phyloP scores from a whole-genome alignment of 306 rosid species.

The Rosa multiflora region DNA sequence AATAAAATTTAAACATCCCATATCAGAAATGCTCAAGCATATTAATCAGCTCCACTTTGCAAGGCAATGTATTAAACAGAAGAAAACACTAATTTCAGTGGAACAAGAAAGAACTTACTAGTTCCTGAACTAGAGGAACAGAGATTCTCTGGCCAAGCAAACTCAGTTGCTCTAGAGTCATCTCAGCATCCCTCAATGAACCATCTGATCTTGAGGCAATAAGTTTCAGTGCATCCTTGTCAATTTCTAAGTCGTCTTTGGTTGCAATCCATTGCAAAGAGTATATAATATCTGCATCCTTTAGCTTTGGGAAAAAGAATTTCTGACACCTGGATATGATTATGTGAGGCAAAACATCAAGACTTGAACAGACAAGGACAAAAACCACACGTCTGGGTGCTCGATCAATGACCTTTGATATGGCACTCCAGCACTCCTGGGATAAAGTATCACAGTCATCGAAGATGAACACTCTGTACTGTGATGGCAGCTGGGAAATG shows the following conservation, averaged over 20 bases:
- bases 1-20: background rate
- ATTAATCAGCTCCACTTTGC: background rate
- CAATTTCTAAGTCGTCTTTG: constrained; percentile 87
- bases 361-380: constrained; percentile 93
- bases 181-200: constrained; percentile 95
- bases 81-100: background rate
- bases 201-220: constrained; percentile 96
- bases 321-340: constrained; percentile 98
- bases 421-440: constrained; percentile 86
- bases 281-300: constrained; percentile 80
- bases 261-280: constrained; percentile 77
- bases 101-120: constrained; percentile 52
- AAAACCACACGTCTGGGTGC: constrained; percentile 96
- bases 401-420: constrained; percentile 95
- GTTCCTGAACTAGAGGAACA: constrained; percentile 91
- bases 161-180: constrained; percentile 97
- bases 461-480: constrained; percentile 78
- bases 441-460: constrained; percentile 90
- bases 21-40: background rate
- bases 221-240: constrained; percentile 90
- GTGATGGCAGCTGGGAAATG: constrained; percentile 75
- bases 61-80: background rate
- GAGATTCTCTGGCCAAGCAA: constrained; percentile 94
- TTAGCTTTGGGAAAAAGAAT: constrained; percentile 92
- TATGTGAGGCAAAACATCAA: constrained; percentile 95